phyloP scores from a whole-genome alignment of 2,329 filamentous ascomycete species.

The Aspergillus flavus region DNA sequence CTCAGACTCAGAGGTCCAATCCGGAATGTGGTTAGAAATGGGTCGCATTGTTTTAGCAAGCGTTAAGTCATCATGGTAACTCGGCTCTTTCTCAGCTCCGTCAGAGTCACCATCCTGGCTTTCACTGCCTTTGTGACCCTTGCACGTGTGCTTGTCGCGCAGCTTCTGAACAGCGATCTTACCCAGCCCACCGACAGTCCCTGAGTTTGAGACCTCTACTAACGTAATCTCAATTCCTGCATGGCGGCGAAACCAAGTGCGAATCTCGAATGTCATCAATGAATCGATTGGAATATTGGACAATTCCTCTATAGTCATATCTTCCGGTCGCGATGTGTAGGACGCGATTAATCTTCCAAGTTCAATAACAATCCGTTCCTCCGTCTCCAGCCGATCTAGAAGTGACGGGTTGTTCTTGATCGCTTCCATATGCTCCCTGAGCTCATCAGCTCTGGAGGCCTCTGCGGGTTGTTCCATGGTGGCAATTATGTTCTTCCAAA shows the following conservation, averaged over 20 bases:
- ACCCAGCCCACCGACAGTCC: conserved; percentile 17
- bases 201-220: conserved; percentile 56
- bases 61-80: conserved; percentile 8
- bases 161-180: conserved; percentile 19
- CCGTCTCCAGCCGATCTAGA: conserved; percentile 11
- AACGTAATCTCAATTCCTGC: conserved; percentile 39
- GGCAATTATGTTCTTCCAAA: conserved; percentile 7
- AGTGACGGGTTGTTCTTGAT: conserved; percentile 11
- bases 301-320: conserved; percentile 26
- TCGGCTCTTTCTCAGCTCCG: neutral
- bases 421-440: conserved; percentile 8
- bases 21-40: neutral
- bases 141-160: conserved; percentile 13
- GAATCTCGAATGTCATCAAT: conserved; percentile 33
- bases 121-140: neutral
- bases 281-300: conserved; percentile 29
- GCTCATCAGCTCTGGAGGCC: conserved; percentile 1
- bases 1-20: conserved; percentile 15
- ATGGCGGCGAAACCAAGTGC: conserved; percentile 29
- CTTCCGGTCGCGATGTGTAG: conserved; percentile 12
- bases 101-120: neutral
- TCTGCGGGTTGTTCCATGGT: neutral
- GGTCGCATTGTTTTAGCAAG: conserved; percentile 10
- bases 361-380: conserved; percentile 11
- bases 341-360: conserved; percentile 15